Evolutionary conservation across 495 filamentous ascomycete species (phyloP).

Genomic region (Thermothielavioides terrestris): DNA sequence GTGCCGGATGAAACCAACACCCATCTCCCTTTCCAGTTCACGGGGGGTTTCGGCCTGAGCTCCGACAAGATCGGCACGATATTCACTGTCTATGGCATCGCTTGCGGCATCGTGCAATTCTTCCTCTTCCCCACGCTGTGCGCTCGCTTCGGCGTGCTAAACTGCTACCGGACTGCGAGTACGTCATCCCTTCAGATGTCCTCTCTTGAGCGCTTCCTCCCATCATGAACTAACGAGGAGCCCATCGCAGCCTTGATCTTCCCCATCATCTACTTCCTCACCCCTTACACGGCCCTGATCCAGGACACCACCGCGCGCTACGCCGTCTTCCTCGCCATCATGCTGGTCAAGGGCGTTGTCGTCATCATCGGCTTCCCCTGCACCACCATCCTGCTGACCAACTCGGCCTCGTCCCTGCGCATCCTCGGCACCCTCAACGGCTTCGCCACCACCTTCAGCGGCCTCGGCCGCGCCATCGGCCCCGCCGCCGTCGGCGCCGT

Average conservation of each 20-base stretch:
- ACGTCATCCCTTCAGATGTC: slow-evolving; percentile 2
- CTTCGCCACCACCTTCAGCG: slow-evolving; percentile 69
- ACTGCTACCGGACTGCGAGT: slow-evolving; percentile 53
- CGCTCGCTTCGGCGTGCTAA: slow-evolving; percentile 58
- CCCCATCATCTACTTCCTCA: slow-evolving; percentile 62
- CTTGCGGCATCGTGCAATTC: slow-evolving; percentile 70
- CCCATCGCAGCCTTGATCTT: slow-evolving; percentile 39
- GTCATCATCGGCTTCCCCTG: slow-evolving; percentile 81
- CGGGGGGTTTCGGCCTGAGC: slow-evolving; percentile 65
- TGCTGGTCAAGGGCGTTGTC: slow-evolving; percentile 60
- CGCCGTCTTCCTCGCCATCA: slow-evolving; percentile 42
- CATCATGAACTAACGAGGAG: not conserved
- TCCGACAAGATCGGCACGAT: slow-evolving; percentile 66
- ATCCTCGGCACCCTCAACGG: slow-evolving; percentile 87
- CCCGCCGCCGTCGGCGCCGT: slow-evolving; percentile 58
- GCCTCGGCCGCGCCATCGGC: slow-evolving; percentile 67
- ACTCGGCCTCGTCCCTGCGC: slow-evolving; percentile 63
- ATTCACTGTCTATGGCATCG: slow-evolving; percentile 64
- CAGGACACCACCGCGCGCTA: slow-evolving; percentile 34
- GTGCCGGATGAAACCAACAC: slow-evolving; percentile 45
- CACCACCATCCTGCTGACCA: slow-evolving; percentile 82
- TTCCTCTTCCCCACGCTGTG: slow-evolving; percentile 65
- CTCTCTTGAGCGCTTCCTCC: not conserved
- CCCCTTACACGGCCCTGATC: slow-evolving; percentile 63
- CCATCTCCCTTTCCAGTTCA: slow-evolving; percentile 66